phyloP scores from a whole-genome alignment of 169 alveolate species.

The Plasmodium cynomolgi region DNA sequence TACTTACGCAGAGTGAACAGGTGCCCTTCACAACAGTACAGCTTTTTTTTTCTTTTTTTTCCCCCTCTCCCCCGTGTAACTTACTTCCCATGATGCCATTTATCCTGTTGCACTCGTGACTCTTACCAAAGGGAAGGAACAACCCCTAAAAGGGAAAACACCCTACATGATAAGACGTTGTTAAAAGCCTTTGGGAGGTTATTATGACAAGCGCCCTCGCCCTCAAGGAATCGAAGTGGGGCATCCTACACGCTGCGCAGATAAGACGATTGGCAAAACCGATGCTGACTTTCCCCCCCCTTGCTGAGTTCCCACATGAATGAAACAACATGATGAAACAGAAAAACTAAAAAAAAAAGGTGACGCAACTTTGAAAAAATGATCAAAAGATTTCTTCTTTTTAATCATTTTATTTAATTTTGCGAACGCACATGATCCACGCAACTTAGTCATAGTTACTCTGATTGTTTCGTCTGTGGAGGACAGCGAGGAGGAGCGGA shows the following conservation, averaged over 20 bases:
- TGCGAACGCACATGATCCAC: constrained; percentile 16
- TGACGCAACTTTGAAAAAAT: constrained; percentile 48
- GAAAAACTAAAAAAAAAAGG: constrained; percentile 2
- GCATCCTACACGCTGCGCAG: neutral
- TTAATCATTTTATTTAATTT: constrained; percentile 28
- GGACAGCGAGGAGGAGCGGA: neutral
- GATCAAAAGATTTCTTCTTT: constrained; percentile 60
- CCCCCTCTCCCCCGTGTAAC: neutral
- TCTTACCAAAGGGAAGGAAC: neutral
- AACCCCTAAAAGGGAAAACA: neutral
- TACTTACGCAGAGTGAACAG: neutral
- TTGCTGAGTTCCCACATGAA: neutral
- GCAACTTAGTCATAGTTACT: constrained; percentile 72
- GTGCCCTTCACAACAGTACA: neutral
- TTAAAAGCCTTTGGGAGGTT: too few species aligned
- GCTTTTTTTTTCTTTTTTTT: constrained; percentile 12
- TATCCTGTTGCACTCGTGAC: neutral
- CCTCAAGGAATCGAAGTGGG: neutral
- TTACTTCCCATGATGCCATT: neutral
- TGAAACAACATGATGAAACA: constrained; percentile 73
- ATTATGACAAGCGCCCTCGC: neutral
- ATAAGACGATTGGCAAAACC: neutral
- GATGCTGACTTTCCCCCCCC: neutral
- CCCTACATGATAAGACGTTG: neutral
- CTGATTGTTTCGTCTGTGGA: constrained; percentile 69